Evolutionary conservation across 2,329 filamentous ascomycete genomes (phyloP).

Genomic region (Neobulgaria alba): DNA sequence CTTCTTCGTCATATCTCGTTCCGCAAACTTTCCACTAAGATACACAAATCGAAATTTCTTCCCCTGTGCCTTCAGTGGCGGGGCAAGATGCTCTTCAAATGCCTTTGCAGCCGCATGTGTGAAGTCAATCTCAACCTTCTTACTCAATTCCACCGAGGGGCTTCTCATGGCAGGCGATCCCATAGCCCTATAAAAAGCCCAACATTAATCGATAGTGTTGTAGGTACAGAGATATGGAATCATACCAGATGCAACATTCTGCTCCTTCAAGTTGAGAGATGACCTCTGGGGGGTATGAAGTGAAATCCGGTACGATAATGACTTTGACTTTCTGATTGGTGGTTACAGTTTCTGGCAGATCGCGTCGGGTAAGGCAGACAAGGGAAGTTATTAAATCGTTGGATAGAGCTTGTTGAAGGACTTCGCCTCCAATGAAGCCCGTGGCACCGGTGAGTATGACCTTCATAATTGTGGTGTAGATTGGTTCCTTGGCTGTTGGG

Average conservation of each 20-base stretch:
- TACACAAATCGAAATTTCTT: constrained; percentile 35
- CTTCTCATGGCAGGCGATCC: not conserved
- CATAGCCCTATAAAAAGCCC: not conserved
- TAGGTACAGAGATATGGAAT: not conserved
- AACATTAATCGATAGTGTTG: not conserved
- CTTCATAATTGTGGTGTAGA: constrained; percentile 2
- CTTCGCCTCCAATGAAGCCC: constrained; percentile 3
- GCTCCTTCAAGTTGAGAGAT: constrained; percentile 1
- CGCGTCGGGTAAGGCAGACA: constrained; percentile 1
- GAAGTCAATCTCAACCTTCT: constrained; percentile 3
- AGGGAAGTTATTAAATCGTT: constrained; percentile 1
- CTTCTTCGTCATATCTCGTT: constrained; percentile 31
- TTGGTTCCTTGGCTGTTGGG: too few species aligned
- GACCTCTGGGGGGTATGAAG: not conserved
- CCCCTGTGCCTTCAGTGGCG: not conserved
- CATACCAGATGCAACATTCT: constrained; percentile 4
- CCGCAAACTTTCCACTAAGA: constrained; percentile 31
- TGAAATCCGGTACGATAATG: constrained; percentile 2
- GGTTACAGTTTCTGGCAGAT: not conserved
- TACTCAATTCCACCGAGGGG: not conserved
- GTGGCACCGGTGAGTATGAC: constrained; percentile 4
- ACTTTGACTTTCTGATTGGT: constrained; percentile 1
- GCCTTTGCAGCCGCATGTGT: constrained; percentile 1
- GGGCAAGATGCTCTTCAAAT: not conserved
- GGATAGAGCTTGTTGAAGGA: constrained; percentile 2